Conservation (phyloP, 768 basidiomycete species). For the Cystofilobasidium capitatum region DNA sequence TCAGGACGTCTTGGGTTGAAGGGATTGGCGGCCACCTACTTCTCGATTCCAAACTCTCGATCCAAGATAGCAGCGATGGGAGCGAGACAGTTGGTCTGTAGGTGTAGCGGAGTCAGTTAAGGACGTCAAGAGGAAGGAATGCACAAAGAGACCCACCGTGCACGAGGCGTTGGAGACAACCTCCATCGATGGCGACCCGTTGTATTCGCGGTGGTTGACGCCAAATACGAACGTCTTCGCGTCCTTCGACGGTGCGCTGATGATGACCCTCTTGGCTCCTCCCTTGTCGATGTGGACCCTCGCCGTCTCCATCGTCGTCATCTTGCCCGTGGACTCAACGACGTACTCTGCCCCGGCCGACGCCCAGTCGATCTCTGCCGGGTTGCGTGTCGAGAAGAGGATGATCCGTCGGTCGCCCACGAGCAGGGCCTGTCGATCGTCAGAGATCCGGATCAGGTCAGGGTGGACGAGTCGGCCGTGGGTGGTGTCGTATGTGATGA, state of each 20-base stretch:
- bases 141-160: conserved; percentile 31
- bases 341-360: conserved; percentile 37
- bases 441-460: conserved; percentile 30
- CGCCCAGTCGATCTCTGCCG: conserved; percentile 36
- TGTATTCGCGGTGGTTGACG: conserved; percentile 36
- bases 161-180: conserved; percentile 40
- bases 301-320: conserved; percentile 34
- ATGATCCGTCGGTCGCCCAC: conserved; percentile 33
- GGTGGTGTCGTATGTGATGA: conserved; percentile 39
- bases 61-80: conserved; percentile 39
- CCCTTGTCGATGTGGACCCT: conserved; percentile 34
- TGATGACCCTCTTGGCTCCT: conserved; percentile 38
- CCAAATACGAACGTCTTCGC: conserved; percentile 36
- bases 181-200: conserved; percentile 26
- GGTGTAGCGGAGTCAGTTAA: conserved; percentile 1
- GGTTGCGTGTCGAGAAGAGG: conserved; percentile 36
- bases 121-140: neutral
- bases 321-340: conserved; percentile 39
- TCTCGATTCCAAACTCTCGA: conserved; percentile 37
- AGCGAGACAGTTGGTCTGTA: conserved; percentile 40
- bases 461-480: conserved; percentile 35
- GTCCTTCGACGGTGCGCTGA: conserved; percentile 37
- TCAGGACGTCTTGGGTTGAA: neutral
- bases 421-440: conserved; percentile 28
- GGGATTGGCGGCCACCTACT: neutral